Base-by-base conservation (phyloP, 2,329 filamentous ascomycete species). In the Fusarium buharicum region DNA sequence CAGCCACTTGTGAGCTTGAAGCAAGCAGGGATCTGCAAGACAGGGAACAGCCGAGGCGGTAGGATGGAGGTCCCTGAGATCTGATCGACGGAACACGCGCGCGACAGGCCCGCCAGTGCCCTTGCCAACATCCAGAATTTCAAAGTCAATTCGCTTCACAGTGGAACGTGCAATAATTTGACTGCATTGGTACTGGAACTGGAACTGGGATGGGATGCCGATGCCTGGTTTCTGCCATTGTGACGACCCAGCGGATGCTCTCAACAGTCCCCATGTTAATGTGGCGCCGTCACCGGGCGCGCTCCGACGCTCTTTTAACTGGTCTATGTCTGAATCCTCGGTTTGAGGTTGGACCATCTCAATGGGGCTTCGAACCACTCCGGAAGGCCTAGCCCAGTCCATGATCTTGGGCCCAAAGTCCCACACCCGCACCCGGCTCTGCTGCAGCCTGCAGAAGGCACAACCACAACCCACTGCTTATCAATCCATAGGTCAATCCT, bases 41-140 rank as follows among this genome's bases (percentile, higher is more conserved):
- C 61, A 67, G 64, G 68, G 60, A 55, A 62, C 43, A 68, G 55
- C 59, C 59, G 59, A 67, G 60, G 63, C 50, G 62, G 64, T 48
- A 59, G 50, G 62, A 66, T 66, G 62, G 66, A 67, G 62, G 68
- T 67, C 68, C 67, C 67, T 69, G 65, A 71, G 68, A 71, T 71
- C 68, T 55, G 68, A 71, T 71, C 68, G 68, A 71, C 30, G 30
- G 30, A 33, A 33, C 63, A 70, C 55, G 47, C 60, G 68, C 59
- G 53, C 57, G 59, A 70, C 55, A 66, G 55, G 58, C 61, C 66
- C 59, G 57, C 55, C 47, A 45, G 44, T 48, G 44, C 47, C 34
- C n/a, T 36, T 24, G 37, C 37, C 18, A 45, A 39, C 48, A 54
- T 59, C 47, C 17, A 13, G 36, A 57, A 50, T 41, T 28, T n/a